A percentile compares a stretch with the other conserved stretches of the same genome.
Evolutionary conservation across 2,329 filamentous ascomycete species (phyloP).

Genomic region (Paecilomyces dactylethromorphus): DNA sequence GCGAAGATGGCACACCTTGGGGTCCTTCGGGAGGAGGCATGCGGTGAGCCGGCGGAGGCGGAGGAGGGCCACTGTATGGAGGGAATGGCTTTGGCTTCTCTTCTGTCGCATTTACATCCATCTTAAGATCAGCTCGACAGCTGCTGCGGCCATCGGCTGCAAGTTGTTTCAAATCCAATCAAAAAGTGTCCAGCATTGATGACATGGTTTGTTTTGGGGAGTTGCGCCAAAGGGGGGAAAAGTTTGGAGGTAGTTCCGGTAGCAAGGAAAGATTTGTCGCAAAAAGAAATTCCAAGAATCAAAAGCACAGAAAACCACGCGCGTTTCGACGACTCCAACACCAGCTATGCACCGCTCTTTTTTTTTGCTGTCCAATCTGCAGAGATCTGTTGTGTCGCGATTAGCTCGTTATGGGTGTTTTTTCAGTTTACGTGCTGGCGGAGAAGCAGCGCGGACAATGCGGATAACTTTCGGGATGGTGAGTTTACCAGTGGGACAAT

Average conservation of each 20-base stretch:
- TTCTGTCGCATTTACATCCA: constrained; percentile 20
- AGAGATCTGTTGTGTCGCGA: not conserved
- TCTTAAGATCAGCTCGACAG: constrained; percentile 12
- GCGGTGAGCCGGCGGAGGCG: constrained; percentile 21
- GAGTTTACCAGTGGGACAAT: not conserved
- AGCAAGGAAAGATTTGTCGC: not conserved
- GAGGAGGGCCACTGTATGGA: constrained; percentile 14
- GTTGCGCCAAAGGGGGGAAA: constrained; percentile 5
- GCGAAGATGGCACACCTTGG: constrained; percentile 19
- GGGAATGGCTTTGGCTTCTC: constrained; percentile 18
- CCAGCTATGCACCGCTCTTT: not conserved
- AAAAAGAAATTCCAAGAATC: not conserved
- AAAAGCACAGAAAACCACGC: not conserved
- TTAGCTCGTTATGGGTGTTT: not conserved
- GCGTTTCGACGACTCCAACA: not conserved
- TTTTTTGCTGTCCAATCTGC: not conserved
- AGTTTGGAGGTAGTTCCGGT: not conserved
- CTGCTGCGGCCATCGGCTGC: constrained; percentile 7
- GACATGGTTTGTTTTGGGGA: constrained; percentile 9
- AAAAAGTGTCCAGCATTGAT: constrained; percentile 13
- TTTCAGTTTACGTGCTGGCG: not conserved
- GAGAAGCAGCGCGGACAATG: not conserved
- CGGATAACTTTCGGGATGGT: not conserved
- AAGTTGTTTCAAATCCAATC: constrained; percentile 1
- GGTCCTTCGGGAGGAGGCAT: constrained; percentile 23